These are phyloP conservation scores for Vicia villosa DNA, from an alignment of 306 rosid species.

Conservation along the genomic window DNA sequence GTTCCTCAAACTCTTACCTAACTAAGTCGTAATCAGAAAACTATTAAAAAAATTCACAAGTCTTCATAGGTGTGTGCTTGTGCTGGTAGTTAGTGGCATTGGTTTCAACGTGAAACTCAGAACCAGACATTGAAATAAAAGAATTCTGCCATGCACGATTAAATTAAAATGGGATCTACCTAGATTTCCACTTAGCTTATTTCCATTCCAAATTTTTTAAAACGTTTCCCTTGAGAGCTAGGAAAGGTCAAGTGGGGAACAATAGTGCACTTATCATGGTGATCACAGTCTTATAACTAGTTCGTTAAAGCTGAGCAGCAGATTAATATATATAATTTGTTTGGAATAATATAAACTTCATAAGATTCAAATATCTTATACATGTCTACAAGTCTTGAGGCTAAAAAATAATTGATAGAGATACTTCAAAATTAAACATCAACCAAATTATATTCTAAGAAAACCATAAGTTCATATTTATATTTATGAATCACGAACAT, in stretches of 20 bases:
- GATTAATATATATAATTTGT: too few relatives aligned
- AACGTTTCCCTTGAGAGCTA: slow-evolving; percentile 38
- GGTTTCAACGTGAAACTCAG: slow-evolving; percentile 9
- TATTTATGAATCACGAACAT: too few relatives aligned
- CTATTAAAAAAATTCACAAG: neutral
- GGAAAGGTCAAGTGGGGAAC: slow-evolving; percentile 44
- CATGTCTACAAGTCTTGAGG: too few relatives aligned
- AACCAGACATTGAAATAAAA: slow-evolving; percentile 18
- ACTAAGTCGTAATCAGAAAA: slow-evolving; percentile 3
- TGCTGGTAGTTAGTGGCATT: slow-evolving; percentile 35
- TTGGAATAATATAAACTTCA: too few relatives aligned
- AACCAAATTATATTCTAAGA: too few relatives aligned
- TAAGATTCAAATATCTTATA: too few relatives aligned
- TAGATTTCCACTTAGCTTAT: slow-evolving; percentile 54
- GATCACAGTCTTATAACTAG: slow-evolving; percentile 15
- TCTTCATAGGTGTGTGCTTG: slow-evolving; percentile 1
- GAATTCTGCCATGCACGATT: slow-evolving; percentile 31
- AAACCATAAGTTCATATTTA: too few relatives aligned
- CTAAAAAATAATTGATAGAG: too few relatives aligned
- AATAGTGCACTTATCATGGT: slow-evolving; percentile 36
- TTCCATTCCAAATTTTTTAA: slow-evolving; percentile 20
- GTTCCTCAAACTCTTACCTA: neutral
- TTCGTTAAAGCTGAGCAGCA: slow-evolving; percentile 24
- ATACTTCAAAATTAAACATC: too few relatives aligned
- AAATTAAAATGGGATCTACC: slow-evolving; percentile 41